Evolutionary conservation across 2,329 filamentous ascomycete species (phyloP), one percentile per base, ranked within the genome.

Genomic region (Phialemonium atrogriseum): DNA sequence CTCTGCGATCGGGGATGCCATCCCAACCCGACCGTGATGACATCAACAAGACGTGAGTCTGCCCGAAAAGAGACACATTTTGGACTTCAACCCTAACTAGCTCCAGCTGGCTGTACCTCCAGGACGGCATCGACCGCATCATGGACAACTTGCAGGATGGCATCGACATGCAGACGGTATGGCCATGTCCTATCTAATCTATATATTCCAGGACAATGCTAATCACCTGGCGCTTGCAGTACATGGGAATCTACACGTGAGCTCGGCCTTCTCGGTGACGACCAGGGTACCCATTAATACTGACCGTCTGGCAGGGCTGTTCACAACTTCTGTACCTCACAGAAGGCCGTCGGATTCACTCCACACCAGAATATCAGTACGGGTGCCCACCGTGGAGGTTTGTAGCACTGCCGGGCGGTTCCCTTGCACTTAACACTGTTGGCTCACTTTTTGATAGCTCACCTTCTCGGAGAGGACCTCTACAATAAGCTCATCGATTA

Each of bases 271-370:
- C 34, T 16, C 14, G 24, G 15, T 23, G 27, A 14, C 13, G 25
- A 8, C n/a, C 4, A 22, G 5, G 5, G 10, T 25, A 22, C 24
- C 31, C 13, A 17, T 4, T 32, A 32, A 24, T 35, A 33, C 61
- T 73, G 44, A 73, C 50, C 13, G 23, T 27, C 27, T 30, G 30
- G 30, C 34, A 55, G 88, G 72, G 87, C 88, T 39, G 91, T 98
- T 30, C 91, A 98, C 64, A 95, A 98, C 65, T 98, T 98, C 60
- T 98, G 91, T 59, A 98, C 91, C 35, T 94, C 91, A 15, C 91
- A 96, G 58, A 96, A 96, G 57, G 86, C 86, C 1, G 78, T 88
- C 26, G 73, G 75, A n/a, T 68, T 73, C 32, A 60, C 59, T 10
- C 51, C 35, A 52, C 65, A 48, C 55, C 52, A 58, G n/a, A 40